These are phyloP conservation scores for cucumber (Cucumis sativus) DNA, from an alignment of 306 rosid species.

Conservation along the genomic window Cucumber_9930_V3 NC_026657.2:38655501-38656000, in stretches of 20 bases:
- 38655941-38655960: neutral
- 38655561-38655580: too few species aligned
- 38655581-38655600: too few species aligned
- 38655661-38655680: constrained; percentile 35
- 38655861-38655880: neutral
- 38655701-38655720: constrained; percentile 79
- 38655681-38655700: constrained; percentile 57
- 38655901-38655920: neutral
- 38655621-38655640: too few species aligned
- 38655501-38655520: too few species aligned
- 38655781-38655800: neutral
- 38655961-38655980: neutral
- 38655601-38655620: too few species aligned
- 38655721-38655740: constrained; percentile 56
- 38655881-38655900: neutral
- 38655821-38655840: neutral
- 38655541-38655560: too few species aligned
- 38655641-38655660: neutral
- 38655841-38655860: neutral
- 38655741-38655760: constrained; percentile 38
- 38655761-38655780: constrained; percentile 82
- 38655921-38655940: neutral
- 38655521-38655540: too few species aligned
- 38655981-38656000: neutral
- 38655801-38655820: neutral